A percentile compares a stretch with the other conserved stretches of the same genome.
Conservation (phyloP, 2,329 filamentous ascomycete genomes). For the Neofusicoccum umdonicola region DNA sequence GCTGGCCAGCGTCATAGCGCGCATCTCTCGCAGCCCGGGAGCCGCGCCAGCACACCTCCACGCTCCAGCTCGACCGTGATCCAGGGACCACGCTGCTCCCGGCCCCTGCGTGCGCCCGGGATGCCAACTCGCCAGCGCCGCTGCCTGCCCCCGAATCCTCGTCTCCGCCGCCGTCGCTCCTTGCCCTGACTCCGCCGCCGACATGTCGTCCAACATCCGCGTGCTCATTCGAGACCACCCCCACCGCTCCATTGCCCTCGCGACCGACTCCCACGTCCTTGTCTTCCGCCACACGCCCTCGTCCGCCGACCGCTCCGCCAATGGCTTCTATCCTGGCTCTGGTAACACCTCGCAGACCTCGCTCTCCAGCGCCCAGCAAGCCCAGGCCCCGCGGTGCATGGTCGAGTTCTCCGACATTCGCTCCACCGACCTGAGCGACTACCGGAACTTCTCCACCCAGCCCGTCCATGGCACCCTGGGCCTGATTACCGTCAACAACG, state of each 20-base stretch:
- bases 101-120: background rate
- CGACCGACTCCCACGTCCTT: constrained; percentile 74
- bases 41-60: no score
- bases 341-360: constrained; percentile 60
- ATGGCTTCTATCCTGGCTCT: constrained; percentile 34
- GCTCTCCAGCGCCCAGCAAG: constrained; percentile 37
- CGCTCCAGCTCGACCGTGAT: background rate
- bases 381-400: constrained; percentile 65
- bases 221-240: constrained; percentile 78
- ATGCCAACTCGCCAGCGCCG: background rate
- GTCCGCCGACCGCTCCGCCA: constrained; percentile 49
- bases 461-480: constrained; percentile 84
- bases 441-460: constrained; percentile 66
- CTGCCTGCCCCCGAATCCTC: background rate
- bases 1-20: no score
- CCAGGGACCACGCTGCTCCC: background rate
- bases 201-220: constrained; percentile 54
- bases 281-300: constrained; percentile 77
- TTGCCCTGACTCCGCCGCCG: background rate
- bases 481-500: constrained; percentile 75
- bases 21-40: background rate
- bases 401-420: constrained; percentile 75
- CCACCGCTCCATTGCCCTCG: constrained; percentile 82
- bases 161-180: constrained; percentile 1
- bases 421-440: constrained; percentile 68